These are phyloP conservation scores for Saccharomyces pastorianus DNA, from an alignment of 1,139 yeast species.

Conservation along the genomic window DNA sequence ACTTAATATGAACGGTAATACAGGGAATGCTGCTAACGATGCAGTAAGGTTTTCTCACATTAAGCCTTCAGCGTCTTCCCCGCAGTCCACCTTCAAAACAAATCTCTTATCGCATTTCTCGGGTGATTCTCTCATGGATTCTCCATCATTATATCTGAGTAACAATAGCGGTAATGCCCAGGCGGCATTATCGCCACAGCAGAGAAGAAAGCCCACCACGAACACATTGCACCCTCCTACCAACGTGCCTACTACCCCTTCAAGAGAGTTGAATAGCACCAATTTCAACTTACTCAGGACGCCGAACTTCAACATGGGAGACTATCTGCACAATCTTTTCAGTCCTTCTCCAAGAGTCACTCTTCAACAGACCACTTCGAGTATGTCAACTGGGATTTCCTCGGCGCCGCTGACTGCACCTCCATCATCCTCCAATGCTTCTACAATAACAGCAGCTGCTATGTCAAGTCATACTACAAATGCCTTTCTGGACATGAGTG, in stretches of 20 bases:
- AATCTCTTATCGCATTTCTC: slow-evolving; percentile 16
- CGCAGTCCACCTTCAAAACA: slow-evolving; percentile 27
- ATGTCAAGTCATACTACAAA: not conserved
- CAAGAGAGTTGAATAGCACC: slow-evolving; percentile 18
- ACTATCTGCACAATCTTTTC: slow-evolving; percentile 31
- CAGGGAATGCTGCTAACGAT: slow-evolving; percentile 11
- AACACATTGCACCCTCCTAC: not conserved
- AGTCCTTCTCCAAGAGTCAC: slow-evolving; percentile 31
- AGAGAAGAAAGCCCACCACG: slow-evolving; percentile 12
- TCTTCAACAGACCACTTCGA: not conserved
- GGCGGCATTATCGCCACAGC: slow-evolving; percentile 17
- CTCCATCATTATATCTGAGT: slow-evolving; percentile 25
- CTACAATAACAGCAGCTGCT: not conserved
- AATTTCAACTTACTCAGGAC: slow-evolving; percentile 20
- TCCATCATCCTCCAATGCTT: slow-evolving; percentile 1
- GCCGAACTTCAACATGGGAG: slow-evolving; percentile 32
- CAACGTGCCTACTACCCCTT: slow-evolving; percentile 25
- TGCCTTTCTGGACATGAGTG: not conserved
- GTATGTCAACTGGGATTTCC: not conserved
- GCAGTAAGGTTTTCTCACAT: slow-evolving; percentile 26
- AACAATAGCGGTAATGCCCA: slow-evolving; percentile 4
- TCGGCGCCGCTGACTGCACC: slow-evolving; percentile 6
- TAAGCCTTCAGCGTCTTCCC: slow-evolving; percentile 28
- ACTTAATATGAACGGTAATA: slow-evolving; percentile 3
- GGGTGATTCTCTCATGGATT: slow-evolving; percentile 21